phyloP scores from a whole-genome alignment of 441 rosid genomes.

The Syzygium syzygioides region DNA sequence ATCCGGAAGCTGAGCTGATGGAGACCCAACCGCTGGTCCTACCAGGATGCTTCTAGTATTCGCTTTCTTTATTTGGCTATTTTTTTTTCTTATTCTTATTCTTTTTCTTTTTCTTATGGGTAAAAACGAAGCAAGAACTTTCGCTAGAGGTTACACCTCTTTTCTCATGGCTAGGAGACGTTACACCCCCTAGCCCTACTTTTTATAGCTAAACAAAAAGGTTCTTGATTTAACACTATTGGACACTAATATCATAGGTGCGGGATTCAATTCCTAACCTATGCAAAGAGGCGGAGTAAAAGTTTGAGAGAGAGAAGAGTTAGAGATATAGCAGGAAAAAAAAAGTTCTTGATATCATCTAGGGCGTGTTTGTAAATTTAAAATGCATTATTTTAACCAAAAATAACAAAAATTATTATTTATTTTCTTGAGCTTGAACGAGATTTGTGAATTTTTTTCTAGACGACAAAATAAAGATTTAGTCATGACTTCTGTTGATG shows the following conservation, averaged over 20 bases:
- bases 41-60: background rate
- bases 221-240: background rate
- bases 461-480: background rate
- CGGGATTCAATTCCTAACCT: fast-evolving
- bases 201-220: background rate
- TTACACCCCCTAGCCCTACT: background rate
- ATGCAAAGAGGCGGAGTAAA: fast-evolving
- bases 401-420: background rate
- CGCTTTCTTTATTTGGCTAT: background rate
- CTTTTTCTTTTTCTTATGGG: background rate
- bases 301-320: background rate
- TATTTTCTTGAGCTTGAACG: background rate
- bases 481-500: background rate
- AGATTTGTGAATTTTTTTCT: background rate
- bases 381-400: background rate
- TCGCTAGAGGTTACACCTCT: background rate
- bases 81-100: background rate
- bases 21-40: background rate
- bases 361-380: background rate
- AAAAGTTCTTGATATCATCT: background rate
- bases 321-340: background rate
- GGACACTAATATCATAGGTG: fast-evolving
- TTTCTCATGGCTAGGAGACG: background rate
- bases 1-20: background rate
- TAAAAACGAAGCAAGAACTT: background rate